A percentile compares a stretch with the other conserved stretches of the same genome.
phyloP scores from a whole-genome alignment of 1,139 yeast species.

The Sugiyamaella neomexicana region DNA sequence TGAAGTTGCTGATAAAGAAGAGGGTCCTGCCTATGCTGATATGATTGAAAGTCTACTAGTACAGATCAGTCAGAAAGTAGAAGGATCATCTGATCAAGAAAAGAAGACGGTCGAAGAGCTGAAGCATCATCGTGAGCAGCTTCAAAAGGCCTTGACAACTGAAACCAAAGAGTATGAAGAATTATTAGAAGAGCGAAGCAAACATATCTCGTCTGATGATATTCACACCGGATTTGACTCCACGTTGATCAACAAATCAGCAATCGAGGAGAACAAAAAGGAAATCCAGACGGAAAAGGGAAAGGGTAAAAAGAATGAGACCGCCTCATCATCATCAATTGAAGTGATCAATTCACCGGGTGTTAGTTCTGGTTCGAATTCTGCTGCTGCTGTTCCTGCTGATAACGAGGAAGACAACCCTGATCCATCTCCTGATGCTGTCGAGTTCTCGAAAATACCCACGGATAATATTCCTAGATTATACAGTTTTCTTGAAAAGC shows the following conservation, averaged over 20 bases:
- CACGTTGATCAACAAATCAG: slow-evolving; percentile 67
- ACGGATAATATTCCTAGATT: slow-evolving; percentile 50
- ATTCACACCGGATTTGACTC: slow-evolving; percentile 92
- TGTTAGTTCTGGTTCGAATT: slow-evolving; percentile 22
- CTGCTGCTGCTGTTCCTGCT: too few relatives aligned
- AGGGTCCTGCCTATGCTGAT: slow-evolving; percentile 81
- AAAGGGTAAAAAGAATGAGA: neutral
- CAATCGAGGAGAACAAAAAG: slow-evolving; percentile 13
- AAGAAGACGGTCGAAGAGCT: slow-evolving; percentile 32
- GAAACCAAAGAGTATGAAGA: slow-evolving; percentile 70
- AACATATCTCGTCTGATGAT: slow-evolving; percentile 85
- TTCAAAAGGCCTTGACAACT: slow-evolving; percentile 45
- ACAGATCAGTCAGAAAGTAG: slow-evolving; percentile 61
- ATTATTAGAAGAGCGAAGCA: slow-evolving; percentile 66
- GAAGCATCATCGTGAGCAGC: slow-evolving; percentile 39
- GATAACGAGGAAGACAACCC: slow-evolving; percentile 49
- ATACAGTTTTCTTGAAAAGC: slow-evolving; percentile 54
- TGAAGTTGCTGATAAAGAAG: slow-evolving; percentile 37
- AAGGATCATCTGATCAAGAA: slow-evolving; percentile 23
- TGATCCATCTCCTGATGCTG: slow-evolving; percentile 62
- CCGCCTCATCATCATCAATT: slow-evolving; percentile 27
- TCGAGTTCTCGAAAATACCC: slow-evolving; percentile 60
- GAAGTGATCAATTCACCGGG: slow-evolving; percentile 41
- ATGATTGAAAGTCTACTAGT: slow-evolving; percentile 87
- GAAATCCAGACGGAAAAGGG: neutral